Conservation (phyloP, 176 grass and related monocot genomes). For the Stipa capillata region DNA sequence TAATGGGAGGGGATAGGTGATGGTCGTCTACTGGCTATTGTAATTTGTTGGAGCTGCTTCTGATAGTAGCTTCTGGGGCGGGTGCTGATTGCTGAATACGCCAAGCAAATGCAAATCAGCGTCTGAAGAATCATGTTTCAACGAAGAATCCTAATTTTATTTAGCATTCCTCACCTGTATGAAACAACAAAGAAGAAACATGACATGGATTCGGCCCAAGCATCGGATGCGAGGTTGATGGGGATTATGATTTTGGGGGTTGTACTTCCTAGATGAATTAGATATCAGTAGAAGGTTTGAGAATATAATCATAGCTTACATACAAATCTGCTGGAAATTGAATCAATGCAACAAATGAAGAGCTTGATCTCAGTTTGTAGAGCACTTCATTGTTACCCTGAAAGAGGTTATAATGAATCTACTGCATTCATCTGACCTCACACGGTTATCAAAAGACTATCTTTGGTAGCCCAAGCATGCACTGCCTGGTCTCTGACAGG, state of each 20-base stretch:
- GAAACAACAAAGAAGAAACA: neutral
- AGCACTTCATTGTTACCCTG: neutral
- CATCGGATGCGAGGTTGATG: neutral
- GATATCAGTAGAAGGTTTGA: neutral
- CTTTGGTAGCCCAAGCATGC: neutral
- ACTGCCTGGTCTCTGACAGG: neutral
- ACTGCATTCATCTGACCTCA: neutral
- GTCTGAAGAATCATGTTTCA: neutral
- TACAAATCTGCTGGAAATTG: neutral
- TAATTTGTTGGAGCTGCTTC: neutral
- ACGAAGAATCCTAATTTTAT: neutral
- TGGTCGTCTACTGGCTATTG: neutral
- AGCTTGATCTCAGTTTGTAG: neutral
- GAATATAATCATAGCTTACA: neutral
- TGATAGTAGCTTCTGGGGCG: neutral
- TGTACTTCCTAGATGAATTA: neutral
- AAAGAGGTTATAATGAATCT: neutral
- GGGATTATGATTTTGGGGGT: neutral
- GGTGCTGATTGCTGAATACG: conserved; percentile 11
- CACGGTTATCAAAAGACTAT: neutral
- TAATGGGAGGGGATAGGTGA: neutral
- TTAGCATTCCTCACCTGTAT: neutral
- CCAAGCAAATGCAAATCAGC: neutral
- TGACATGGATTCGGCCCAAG: too few relatives aligned
- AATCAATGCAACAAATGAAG: neutral